A percentile compares a stretch with the other conserved stretches of the same genome.
Conservation (phyloP, 1,139 yeast species). For the Zygoascus hellenicus region DNA sequence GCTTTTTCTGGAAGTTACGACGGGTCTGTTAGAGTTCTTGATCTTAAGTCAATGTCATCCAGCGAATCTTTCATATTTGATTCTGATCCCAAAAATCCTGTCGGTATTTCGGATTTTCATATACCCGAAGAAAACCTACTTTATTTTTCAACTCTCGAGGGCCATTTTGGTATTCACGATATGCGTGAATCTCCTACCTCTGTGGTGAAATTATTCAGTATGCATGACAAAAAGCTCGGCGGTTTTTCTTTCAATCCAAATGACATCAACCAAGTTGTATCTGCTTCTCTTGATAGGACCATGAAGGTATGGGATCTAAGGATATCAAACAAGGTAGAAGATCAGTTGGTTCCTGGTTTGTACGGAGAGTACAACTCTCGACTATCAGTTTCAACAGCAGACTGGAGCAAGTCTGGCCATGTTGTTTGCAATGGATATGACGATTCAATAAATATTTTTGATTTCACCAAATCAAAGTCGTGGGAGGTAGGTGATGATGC, state of each 20-base stretch:
- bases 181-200: conserved; percentile 40
- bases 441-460: conserved; percentile 64
- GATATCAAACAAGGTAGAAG: conserved; percentile 41
- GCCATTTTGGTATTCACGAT: conserved; percentile 71
- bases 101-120: conserved; percentile 46
- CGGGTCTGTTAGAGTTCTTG: conserved; percentile 72
- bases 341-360: conserved; percentile 44
- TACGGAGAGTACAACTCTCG: conserved; percentile 66
- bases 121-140: conserved; percentile 50
- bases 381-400: conserved; percentile 76
- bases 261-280: conserved; percentile 54
- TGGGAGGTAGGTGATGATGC: conserved; percentile 22
- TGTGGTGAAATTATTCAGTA: conserved; percentile 39
- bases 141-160: conserved; percentile 70
- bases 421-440: conserved; percentile 92
- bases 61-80: conserved; percentile 43
- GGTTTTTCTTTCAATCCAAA: conserved; percentile 76
- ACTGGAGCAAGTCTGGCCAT: conserved; percentile 72
- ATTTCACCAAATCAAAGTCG: conserved; percentile 30
- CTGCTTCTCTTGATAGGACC: conserved; percentile 83
- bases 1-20: conserved; percentile 76
- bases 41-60: conserved; percentile 53
- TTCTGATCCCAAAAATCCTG: conserved; percentile 27
- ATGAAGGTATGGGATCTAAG: conserved; percentile 84
- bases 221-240: conserved; percentile 89